These are phyloP conservation scores for Stephanodiscus triporus DNA, from an alignment of 108 stramenopile species.

Conservation along the genomic window DNA sequence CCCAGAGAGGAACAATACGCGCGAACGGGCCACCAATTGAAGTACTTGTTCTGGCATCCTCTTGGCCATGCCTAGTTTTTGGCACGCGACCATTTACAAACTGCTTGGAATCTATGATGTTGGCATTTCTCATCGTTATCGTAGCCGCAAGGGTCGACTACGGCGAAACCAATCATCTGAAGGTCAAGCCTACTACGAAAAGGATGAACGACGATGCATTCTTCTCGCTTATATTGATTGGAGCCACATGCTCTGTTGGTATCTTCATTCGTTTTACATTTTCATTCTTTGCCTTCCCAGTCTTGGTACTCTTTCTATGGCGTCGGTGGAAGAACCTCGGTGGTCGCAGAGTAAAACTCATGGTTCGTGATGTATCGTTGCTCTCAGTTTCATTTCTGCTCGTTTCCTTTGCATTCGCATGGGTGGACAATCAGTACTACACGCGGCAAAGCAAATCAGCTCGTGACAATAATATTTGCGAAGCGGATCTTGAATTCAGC, in stretches of 20 bases:
- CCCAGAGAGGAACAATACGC: not conserved
- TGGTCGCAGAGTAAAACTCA: conserved; percentile 1
- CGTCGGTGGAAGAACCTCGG: conserved; percentile 33
- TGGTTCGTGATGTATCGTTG: conserved; percentile 10
- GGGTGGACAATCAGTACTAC: conserved; percentile 55
- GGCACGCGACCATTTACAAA: conserved; percentile 80
- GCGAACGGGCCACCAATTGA: conserved; percentile 42
- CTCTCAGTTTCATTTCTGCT: conserved; percentile 40
- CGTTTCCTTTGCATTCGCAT: conserved; percentile 34
- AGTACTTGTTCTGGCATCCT: conserved; percentile 63
- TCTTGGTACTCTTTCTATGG: conserved; percentile 47
- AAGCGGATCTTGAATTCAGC: not conserved
- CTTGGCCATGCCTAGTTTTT: conserved; percentile 72
- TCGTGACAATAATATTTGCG: conserved; percentile 6
- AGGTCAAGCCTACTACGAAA: conserved; percentile 1
- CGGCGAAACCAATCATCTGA: not conserved
- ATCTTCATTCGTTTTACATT: conserved; percentile 81
- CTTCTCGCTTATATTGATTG: conserved; percentile 36
- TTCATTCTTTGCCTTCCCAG: conserved; percentile 68
- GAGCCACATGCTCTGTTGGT: conserved; percentile 63
- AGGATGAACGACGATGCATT: not conserved
- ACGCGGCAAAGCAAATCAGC: conserved; percentile 4
- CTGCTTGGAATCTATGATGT: conserved; percentile 67
- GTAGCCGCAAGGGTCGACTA: conserved; percentile 17
- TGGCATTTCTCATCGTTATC: conserved; percentile 58